Evolutionary conservation across 2,329 filamentous ascomycete genomes (phyloP), one percentile per base, ranked within the genome.

Genomic region (Monosporascus sp.): DNA sequence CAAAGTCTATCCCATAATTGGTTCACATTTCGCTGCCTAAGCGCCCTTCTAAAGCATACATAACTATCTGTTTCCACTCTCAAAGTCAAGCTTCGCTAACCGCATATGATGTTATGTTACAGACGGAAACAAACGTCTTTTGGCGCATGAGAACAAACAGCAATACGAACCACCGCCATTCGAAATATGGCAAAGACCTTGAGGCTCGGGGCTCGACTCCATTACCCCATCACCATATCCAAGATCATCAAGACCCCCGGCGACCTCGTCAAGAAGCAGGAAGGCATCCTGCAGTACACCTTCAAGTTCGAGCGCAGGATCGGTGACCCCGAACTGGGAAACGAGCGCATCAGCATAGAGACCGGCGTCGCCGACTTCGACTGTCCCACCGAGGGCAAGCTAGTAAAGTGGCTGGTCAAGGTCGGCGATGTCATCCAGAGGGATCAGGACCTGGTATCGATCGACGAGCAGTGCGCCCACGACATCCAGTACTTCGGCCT

Each of bases 161-260:
- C 26, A 46, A 27, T 11, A 7, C 43, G 7, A 26, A 46, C 4
- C 40, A 51, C 26, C 16, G 31, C 27, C 47, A 48, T 56, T 37
- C 41, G 22, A 22, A 37, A 67, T 34, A 34, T 78, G 75, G 71
- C 71, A 51, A 78, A 78, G 61, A 69, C 67, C 56, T 69, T 86
- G 53, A 75, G 71, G 52, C 67, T 85, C 53, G 83, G 83, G 65
- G 72, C 78, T 63, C 78, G 83, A 72, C 83, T 97, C 62, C 88
- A 88, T 72, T 99, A 97, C 73, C 94, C 94, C 64, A 92, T 97
- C 73, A 96, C 88, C 62, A 87, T 99, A 72, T 91, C 86, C 64
- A 88, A 90, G 71, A 80, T 97, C 56, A 82, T 93, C 61, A 91
- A 91, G 71, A 76, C 79, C 60, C 82, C 83, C 20, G 88, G 89